Percentiles rank a stretch among this genome's conserved stretches.
These are phyloP conservation scores for Boletellus ananas DNA, from an alignment of 768 basidiomycete species.

Conservation along the genomic window DNA sequence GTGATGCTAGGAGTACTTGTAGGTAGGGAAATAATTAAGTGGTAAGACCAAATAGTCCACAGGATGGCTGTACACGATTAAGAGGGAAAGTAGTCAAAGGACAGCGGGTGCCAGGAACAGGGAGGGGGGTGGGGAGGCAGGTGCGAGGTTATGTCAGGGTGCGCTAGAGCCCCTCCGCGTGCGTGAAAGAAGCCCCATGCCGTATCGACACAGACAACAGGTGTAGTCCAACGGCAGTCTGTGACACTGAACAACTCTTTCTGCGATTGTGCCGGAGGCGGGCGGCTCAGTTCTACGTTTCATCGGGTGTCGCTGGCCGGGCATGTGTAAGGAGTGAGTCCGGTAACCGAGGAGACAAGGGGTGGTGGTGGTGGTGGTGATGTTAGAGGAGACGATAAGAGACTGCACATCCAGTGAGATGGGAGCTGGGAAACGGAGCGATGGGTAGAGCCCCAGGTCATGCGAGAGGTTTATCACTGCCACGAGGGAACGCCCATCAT, in stretches of 20 bases:
- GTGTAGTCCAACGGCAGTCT: constrained; percentile 2
- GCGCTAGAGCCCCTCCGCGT: not conserved
- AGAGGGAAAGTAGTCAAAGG: constrained; percentile 7
- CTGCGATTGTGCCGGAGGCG: not conserved
- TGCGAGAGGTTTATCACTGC: constrained; percentile 11
- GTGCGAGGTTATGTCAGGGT: not conserved
- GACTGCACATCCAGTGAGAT: constrained; percentile 6
- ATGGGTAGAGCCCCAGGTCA: not conserved
- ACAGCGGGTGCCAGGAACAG: not conserved
- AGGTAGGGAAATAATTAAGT: constrained; percentile 23
- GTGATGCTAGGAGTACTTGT: constrained; percentile 8
- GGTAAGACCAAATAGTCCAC: constrained; percentile 4
- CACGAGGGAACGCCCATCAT: constrained; percentile 27
- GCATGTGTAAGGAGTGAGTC: constrained; percentile 1
- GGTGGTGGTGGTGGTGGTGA: constrained; percentile 9
- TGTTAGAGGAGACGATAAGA: constrained; percentile 7
- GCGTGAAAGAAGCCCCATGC: not conserved
- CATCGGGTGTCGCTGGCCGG: not conserved
- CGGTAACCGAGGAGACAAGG: not conserved
- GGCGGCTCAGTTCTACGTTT: constrained; percentile 10
- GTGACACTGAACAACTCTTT: not conserved
- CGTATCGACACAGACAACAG: constrained; percentile 5
- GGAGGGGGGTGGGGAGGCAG: not conserved
- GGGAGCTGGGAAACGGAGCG: constrained; percentile 1
- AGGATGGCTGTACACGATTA: constrained; percentile 15